Evolutionary conservation across 2,329 filamentous ascomycete genomes (phyloP).

Genomic region (Venturia carpophila): DNA sequence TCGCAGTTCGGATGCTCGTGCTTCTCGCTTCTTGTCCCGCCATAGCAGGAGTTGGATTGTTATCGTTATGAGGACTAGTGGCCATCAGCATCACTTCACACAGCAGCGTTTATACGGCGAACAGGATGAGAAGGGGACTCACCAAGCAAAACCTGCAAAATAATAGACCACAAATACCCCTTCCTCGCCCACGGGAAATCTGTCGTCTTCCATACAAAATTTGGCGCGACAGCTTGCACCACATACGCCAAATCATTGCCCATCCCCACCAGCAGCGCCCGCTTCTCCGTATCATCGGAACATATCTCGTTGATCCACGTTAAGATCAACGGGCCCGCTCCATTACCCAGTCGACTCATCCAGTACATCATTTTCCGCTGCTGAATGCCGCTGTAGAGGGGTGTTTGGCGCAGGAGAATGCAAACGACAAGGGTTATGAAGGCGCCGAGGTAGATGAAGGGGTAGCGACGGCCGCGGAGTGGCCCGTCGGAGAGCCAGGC

Average conservation of each 20-base stretch:
- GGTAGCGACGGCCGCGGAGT: neutral
- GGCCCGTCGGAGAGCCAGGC: constrained; percentile 2
- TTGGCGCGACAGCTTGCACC: constrained; percentile 60
- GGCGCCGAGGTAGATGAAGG: constrained; percentile 6
- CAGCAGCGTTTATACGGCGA: neutral
- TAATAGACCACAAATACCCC: neutral
- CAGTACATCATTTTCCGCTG: neutral
- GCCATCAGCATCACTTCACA: too few species aligned
- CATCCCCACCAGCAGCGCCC: constrained; percentile 54
- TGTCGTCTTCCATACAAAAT: constrained; percentile 51
- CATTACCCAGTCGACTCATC: neutral
- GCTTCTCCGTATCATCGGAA: constrained; percentile 53
- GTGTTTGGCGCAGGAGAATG: neutral
- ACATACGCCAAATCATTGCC: constrained; percentile 67
- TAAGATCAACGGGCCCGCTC: constrained; percentile 33
- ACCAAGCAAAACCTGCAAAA: neutral
- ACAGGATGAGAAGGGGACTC: neutral
- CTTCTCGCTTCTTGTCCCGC: neutral
- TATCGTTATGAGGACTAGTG: neutral
- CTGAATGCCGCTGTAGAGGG: neutral
- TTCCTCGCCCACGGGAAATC: constrained; percentile 1
- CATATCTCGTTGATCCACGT: constrained; percentile 51
- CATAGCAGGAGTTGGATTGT: neutral
- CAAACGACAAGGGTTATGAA: neutral
- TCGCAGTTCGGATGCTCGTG: neutral